Evolutionary conservation across 2,329 filamentous ascomycete species (phyloP).

Genomic region (Colletotrichum lentis): DNA sequence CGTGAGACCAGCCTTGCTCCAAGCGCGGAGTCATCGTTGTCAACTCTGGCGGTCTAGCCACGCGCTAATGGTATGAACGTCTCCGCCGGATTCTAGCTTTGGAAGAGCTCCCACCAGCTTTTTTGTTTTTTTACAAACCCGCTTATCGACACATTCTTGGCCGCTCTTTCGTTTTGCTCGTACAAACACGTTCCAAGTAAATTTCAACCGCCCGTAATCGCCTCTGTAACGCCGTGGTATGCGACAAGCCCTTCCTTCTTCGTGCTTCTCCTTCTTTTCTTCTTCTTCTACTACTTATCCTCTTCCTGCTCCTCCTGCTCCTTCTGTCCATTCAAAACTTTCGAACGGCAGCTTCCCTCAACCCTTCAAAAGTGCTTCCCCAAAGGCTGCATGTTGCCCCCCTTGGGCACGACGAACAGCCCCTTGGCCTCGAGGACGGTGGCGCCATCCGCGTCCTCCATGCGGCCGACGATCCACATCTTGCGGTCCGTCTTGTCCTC

Average conservation of each 20-base stretch:
- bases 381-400: conserved; percentile 13
- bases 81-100: neutral
- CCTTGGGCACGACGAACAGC: conserved; percentile 38
- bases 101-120: neutral
- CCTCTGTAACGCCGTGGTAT: conserved; percentile 7
- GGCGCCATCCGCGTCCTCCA: conserved; percentile 22
- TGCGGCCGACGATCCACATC: conserved; percentile 33
- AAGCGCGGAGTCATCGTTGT: no score
- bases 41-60: neutral
- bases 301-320: neutral
- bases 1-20: no score
- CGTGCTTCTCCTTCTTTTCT: neutral
- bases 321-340: neutral
- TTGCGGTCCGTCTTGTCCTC: conserved; percentile 36
- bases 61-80: neutral
- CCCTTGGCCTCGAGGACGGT: conserved; percentile 27
- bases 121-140: neutral
- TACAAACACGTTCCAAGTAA: neutral
- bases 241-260: neutral
- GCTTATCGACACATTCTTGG: neutral
- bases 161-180: neutral
- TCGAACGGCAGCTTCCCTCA: no score
- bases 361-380: conserved; percentile 24
- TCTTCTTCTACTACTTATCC: neutral
- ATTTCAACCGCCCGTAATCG: neutral